A percentile compares a stretch with the other conserved stretches of the same genome.
phyloP scores from a whole-genome alignment of 805 yeast genomes.

The Metschnikowia gruessii region DNA sequence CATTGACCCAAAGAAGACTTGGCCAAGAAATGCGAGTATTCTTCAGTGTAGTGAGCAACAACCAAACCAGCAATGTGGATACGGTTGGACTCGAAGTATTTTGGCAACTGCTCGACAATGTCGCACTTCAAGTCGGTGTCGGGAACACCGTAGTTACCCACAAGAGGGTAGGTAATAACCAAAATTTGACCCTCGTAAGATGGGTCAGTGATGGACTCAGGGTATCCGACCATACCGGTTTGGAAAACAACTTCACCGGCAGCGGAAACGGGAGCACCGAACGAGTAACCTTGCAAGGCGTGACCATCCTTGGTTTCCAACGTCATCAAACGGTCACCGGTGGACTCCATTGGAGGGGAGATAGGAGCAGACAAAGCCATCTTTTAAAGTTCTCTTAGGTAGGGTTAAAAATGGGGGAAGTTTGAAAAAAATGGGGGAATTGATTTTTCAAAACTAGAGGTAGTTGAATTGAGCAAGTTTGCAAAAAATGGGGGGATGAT shows the following conservation, averaged over 20 bases:
- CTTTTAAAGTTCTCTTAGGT: constrained; percentile 14
- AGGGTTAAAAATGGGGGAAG: constrained; percentile 6
- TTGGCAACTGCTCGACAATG: constrained; percentile 71
- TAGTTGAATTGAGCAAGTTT: constrained; percentile 8
- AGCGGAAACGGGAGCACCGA: constrained; percentile 84
- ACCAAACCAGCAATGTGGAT: constrained; percentile 97
- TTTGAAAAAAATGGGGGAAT: constrained; percentile 6
- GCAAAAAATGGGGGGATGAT: constrained; percentile 12
- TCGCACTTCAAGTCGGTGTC: constrained; percentile 74
- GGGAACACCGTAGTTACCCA: constrained; percentile 99
- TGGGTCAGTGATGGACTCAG: constrained; percentile 97
- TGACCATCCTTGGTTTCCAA: constrained; percentile 86
- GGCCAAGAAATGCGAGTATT: constrained; percentile 92
- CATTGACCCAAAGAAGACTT: constrained; percentile 88
- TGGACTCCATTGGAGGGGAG: constrained; percentile 83
- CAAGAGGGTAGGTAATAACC: constrained; percentile 94
- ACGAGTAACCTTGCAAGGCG: constrained; percentile 90
- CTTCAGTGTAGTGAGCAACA: constrained; percentile 95
- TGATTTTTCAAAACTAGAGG: constrained; percentile 1
- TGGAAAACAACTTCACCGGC: constrained; percentile 99
- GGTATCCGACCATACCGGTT: constrained; percentile 99
- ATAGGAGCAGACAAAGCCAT: constrained; percentile 69
- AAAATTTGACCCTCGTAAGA: constrained; percentile 97
- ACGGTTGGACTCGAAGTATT: constrained; percentile 86
- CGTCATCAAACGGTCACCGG: constrained; percentile 79